Base-by-base conservation (phyloP, 1,284 basidiomycete genomes). In the Sanghuangporus baumii region DNA sequence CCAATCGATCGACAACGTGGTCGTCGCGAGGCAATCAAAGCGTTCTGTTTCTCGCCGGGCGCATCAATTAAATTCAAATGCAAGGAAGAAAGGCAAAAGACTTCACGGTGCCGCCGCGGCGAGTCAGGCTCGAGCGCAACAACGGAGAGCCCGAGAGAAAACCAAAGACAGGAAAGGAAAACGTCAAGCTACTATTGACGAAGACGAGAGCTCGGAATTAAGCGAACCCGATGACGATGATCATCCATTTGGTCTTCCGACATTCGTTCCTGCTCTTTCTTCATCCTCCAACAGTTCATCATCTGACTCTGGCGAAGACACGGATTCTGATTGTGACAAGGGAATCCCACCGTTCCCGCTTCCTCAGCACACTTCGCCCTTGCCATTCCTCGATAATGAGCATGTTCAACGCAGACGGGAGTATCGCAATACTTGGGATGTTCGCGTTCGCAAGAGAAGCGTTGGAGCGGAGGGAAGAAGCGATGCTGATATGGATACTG, bases 211-310 rank as follows among this genome's bases (percentile, higher is more conserved):
- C 38, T 71, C 73, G 46, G 77, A 80, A 67, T 69, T 75, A 68
- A 71, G 62, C 61, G 67, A 69, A 51, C 55, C 65, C 12, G 65
- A 68, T 66, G 67, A 67, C 58, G 68, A 68, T 66, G 70, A 76
- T 50, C 73, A 72, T 14, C 77, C 75, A 1, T 73, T 70, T 46
- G 76, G 72, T 36, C 85, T 87, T 70, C 87, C 87, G n/a, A 89
- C 85, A 31, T 89, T 89, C 70, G 75, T 89, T 31, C 81, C 83
- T 26, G 86, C 87, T 23, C 84, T 85, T 41, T 84, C 77, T 3
- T 82, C 67, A 8, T 68, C 68, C 50, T 68, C 69, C 1, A 66
- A 70, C 51, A 50, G 63, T 23, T 67, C 66, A 23, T 66, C 63
- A 54, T 63, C 66, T 20, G 63, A 65, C 41, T 80, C 81, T 68